Evolutionary conservation across 257 asterid species (phyloP).

Genomic region (Galeopsis tetrahit): DNA sequence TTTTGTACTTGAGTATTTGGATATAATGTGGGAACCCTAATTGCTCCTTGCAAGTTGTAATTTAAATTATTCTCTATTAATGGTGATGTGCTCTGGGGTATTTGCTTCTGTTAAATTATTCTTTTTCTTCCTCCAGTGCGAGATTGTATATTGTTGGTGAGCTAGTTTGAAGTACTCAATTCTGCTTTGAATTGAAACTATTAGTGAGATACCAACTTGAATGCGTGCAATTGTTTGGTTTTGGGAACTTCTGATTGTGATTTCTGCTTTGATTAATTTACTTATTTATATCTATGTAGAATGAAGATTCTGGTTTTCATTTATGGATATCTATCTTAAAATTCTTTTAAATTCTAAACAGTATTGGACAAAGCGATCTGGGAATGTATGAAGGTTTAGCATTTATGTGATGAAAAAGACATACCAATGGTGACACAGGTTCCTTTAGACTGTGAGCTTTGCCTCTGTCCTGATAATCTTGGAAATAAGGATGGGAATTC

Average conservation of each 20-base stretch:
- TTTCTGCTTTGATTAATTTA: slow-evolving; percentile 3
- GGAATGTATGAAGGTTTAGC: slow-evolving; percentile 35
- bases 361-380: slow-evolving; percentile 24
- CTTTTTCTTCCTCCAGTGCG: slow-evolving; percentile 13
- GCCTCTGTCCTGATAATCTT: slow-evolving; percentile 49
- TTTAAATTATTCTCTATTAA: background rate
- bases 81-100: slow-evolving; percentile 18
- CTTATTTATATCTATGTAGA: slow-evolving; percentile 1
- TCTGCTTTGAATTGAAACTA: slow-evolving; percentile 28
- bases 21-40: slow-evolving; percentile 41
- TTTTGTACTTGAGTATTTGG: slow-evolving; percentile 33
- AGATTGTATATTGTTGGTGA: slow-evolving; percentile 13
- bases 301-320: slow-evolving; percentile 15
- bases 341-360: slow-evolving; percentile 9
- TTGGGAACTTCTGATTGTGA: slow-evolving; percentile 32
- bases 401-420: slow-evolving; percentile 39
- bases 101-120: background rate
- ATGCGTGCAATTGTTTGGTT: slow-evolving; percentile 27
- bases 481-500: slow-evolving; percentile 55
- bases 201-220: slow-evolving; percentile 10
- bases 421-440: slow-evolving; percentile 66
- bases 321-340: background rate
- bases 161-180: slow-evolving; percentile 22
- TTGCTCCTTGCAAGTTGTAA: slow-evolving; percentile 17
- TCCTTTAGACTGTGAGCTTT: slow-evolving; percentile 53